phyloP scores from a whole-genome alignment of 2,329 filamentous ascomycete genomes.

The Calonectria crousiana region DNA sequence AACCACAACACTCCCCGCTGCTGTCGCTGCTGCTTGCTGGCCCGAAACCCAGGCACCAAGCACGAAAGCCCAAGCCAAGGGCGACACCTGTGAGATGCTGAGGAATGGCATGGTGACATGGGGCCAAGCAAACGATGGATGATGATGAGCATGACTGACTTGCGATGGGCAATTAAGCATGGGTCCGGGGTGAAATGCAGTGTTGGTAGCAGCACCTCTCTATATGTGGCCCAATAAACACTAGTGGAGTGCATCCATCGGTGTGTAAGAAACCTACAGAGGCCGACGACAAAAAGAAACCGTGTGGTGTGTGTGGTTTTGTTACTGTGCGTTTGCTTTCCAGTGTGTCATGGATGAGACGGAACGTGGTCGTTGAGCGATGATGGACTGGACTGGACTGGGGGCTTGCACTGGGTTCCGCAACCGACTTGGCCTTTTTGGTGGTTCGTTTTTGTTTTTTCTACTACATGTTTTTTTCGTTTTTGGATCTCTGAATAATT shows the following conservation, averaged over 20 bases:
- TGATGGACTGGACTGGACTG: conserved; percentile 1
- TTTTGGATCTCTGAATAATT: conserved; percentile 6
- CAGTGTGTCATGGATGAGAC: conserved; percentile 11
- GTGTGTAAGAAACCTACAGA: conserved; percentile 20
- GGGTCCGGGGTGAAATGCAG: conserved; percentile 17
- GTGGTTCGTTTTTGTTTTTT: conserved; percentile 12
- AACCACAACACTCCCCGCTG: background rate
- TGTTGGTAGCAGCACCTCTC: conserved; percentile 2
- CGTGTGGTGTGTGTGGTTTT: conserved; percentile 1
- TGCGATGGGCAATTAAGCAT: conserved; percentile 12
- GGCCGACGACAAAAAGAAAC: background rate
- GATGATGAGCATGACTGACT: conserved; percentile 22
- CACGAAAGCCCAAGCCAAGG: background rate
- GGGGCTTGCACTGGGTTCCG: conserved; percentile 14
- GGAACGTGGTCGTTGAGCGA: conserved; percentile 12
- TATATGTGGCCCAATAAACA: conserved; percentile 15
- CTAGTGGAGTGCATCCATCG: conserved; percentile 12
- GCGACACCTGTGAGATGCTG: background rate
- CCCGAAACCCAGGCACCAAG: conserved; percentile 1
- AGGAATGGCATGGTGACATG: conserved; percentile 21
- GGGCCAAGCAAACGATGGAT: background rate
- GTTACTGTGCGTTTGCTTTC: background rate
- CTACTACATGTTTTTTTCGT: background rate
- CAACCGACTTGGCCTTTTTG: conserved; percentile 17
- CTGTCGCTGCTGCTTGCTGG: background rate